A percentile compares a stretch with the other conserved stretches of the same genome.
Evolutionary conservation across 164 flowering plant genomes (phyloP).

Genomic region (Vitis riparia): DNA sequence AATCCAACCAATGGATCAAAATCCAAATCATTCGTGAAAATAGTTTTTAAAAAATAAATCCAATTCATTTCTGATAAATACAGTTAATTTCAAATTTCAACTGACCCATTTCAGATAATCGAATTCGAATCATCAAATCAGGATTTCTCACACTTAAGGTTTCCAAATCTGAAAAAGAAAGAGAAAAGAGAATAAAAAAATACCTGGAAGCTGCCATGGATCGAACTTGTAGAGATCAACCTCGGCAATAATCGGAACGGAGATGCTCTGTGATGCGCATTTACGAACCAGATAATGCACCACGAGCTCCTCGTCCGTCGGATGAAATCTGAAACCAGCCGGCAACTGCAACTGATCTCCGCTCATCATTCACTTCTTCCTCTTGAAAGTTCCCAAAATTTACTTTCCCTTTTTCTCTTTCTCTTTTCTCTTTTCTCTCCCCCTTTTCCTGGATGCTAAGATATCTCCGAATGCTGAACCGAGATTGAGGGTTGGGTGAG

Average conservation of each 20-base stretch:
- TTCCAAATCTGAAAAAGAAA: not conserved
- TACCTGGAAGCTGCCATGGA: conserved; percentile 71
- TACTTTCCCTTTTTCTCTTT: not conserved
- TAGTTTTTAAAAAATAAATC: no score
- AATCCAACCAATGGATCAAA: no score
- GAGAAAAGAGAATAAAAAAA: not conserved
- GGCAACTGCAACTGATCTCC: conserved; percentile 40
- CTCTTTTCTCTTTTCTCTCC: not conserved
- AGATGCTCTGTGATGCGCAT: conserved; percentile 41
- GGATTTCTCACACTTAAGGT: not conserved
- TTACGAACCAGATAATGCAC: conserved; percentile 50
- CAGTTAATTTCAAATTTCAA: no score
- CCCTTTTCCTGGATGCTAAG: not conserved
- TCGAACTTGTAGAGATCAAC: conserved; percentile 70
- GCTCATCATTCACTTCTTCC: conserved; percentile 12
- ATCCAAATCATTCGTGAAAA: no score
- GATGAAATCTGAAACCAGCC: conserved; percentile 71
- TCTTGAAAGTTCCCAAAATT: not conserved
- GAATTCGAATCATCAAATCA: not conserved
- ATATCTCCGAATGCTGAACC: not conserved
- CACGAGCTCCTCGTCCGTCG: conserved; percentile 74
- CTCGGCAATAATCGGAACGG: conserved; percentile 64
- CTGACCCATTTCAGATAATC: no score
- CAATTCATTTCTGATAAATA: no score
- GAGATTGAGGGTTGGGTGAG: not conserved